phyloP scores from a whole-genome alignment of 768 basidiomycete species.

The Suillus occidentalis region DNA sequence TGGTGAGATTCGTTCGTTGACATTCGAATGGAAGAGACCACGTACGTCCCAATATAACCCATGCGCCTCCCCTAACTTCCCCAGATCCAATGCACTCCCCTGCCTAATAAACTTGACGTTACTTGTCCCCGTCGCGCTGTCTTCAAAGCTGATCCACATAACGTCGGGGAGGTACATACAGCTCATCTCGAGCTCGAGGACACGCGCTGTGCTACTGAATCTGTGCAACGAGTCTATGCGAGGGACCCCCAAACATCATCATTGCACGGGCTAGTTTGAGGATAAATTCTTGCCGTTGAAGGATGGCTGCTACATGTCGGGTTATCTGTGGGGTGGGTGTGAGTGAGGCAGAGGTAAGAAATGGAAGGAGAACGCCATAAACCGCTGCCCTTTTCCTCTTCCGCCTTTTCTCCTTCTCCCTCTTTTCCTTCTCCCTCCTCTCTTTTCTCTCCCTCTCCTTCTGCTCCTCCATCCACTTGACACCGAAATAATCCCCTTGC shows the following conservation, averaged over 20 bases:
- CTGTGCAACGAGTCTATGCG: slow-evolving; percentile 81
- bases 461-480: slow-evolving; percentile 28
- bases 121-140: slow-evolving; percentile 74
- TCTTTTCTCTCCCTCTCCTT: slow-evolving; percentile 43
- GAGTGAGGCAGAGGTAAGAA: background rate
- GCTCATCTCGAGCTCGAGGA: slow-evolving; percentile 71
- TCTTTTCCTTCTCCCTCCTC: slow-evolving; percentile 37
- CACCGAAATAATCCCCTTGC: slow-evolving; percentile 29
- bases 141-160: slow-evolving; percentile 82
- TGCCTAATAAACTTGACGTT: slow-evolving; percentile 80
- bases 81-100: slow-evolving; percentile 68
- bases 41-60: slow-evolving; percentile 71
- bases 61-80: slow-evolving; percentile 72
- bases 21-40: background rate
- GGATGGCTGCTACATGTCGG: slow-evolving; percentile 78
- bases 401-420: slow-evolving; percentile 40
- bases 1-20: background rate
- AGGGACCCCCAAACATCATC: slow-evolving; percentile 88
- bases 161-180: slow-evolving; percentile 77
- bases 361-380: slow-evolving; percentile 45
- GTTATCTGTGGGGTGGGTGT: slow-evolving; percentile 54
- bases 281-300: slow-evolving; percentile 81
- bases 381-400: slow-evolving; percentile 75
- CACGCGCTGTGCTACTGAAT: slow-evolving; percentile 75
- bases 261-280: slow-evolving; percentile 81